phyloP scores from a whole-genome alignment of 2,329 filamentous ascomycete species.

The Plenodomus lindquistii region DNA sequence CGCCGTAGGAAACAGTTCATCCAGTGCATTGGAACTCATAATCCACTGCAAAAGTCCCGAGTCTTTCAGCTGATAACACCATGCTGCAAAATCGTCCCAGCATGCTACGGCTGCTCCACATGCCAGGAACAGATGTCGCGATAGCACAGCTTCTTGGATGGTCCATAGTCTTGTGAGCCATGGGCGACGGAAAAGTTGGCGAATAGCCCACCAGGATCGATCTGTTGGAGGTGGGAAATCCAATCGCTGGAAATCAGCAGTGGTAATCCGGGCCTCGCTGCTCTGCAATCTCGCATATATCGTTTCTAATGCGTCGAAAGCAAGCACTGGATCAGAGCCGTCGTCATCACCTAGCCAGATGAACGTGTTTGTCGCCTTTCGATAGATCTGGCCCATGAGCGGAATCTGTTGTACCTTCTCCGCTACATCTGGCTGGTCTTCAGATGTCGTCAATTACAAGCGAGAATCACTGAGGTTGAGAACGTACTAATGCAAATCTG shows the following conservation, averaged over 20 bases:
- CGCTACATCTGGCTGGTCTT: conserved; percentile 16
- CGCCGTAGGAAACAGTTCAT: conserved; percentile 1
- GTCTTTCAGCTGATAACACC: conserved; percentile 14
- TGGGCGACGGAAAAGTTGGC: conserved; percentile 15
- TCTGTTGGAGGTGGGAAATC: conserved; percentile 13
- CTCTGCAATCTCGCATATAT: conserved; percentile 16
- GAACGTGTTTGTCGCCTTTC: conserved; percentile 28
- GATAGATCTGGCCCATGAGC: conserved; percentile 30
- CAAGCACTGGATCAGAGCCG: conserved; percentile 13
- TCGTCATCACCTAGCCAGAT: conserved; percentile 33
- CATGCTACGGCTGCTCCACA: conserved; percentile 18
- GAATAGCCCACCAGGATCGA: conserved; percentile 18
- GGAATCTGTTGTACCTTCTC: conserved; percentile 32
- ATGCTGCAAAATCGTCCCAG: conserved; percentile 28
- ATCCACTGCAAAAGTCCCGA: conserved; percentile 17
- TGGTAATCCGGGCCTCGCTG: conserved; percentile 13
- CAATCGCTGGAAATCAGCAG: conserved; percentile 21
- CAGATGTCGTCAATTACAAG: no score
- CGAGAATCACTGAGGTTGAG: no score
- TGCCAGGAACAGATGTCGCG: conserved; percentile 16
- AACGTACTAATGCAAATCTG: conserved; percentile 19
- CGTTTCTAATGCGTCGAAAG: conserved; percentile 20
- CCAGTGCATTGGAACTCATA: conserved; percentile 2
- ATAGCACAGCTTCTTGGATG: conserved; percentile 28
- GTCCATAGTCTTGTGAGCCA: conserved; percentile 33